Evolutionary conservation across 2,329 filamentous ascomycete species (phyloP), one percentile per base, ranked within the genome.

Genomic region (Ampelomyces quisqualis): DNA sequence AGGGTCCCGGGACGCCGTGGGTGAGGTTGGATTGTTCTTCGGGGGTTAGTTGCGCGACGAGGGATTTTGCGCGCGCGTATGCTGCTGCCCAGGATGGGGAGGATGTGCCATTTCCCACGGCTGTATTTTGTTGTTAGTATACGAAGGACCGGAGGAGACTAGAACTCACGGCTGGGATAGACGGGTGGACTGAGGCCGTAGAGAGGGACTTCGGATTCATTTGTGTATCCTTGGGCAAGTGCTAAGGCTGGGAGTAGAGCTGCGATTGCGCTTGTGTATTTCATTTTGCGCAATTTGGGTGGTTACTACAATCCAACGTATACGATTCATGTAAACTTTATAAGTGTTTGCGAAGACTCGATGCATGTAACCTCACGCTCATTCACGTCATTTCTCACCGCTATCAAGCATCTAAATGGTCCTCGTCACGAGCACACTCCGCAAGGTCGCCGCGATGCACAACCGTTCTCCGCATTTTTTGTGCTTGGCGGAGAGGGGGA

Each of bases 21-120:
- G 69, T 68, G 22, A 66, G 55, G 44, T 70, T 72, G 4, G 68
- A 60, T 40, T 74, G 73, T 43, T 75, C 71, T 22, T 70, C 66
- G 5, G 68, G 49, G 1, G 70, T 72, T 34, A 75, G 53, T 27
- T 70, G 60, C 0, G 61, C 58, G 10, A 73, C 67, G 10, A 74
- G 56, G 1, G 53, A 55, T 41, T 56, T 61, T 2, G 72, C 72
- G 41, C 69, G 67, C 18, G 50, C 50, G 22, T 64, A 65, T 28
- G 62, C 58, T 7, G 49, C 41, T 3, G 57, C 48, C 62, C 62
- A 65, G 14, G 47, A 37, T 13, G 45, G 36, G 4, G 48, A 57
- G 7, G 47, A 58, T 31, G 54, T 49, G 7, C 60, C 60, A 36
- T 57, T 57, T 2, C 55, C 54, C 18, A 43, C 43, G 13, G 60